These are phyloP conservation scores for Trypanosoma rangeli DNA, from an alignment of 208 protist species.

Conservation along the genomic window DNA sequence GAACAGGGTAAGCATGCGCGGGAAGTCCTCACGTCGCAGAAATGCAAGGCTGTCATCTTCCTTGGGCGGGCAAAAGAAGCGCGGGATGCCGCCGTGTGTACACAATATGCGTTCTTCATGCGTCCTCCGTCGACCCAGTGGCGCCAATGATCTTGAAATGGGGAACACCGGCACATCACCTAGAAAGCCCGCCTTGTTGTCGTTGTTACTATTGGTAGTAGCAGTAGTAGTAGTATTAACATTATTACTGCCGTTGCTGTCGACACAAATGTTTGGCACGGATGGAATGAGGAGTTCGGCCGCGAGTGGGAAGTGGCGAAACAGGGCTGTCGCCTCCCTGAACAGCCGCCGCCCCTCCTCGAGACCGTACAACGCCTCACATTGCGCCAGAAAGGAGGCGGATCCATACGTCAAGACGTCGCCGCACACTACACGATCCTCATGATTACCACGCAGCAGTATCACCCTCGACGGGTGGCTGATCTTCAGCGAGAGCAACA, in stretches of 20 bases:
- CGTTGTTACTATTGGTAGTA: constrained; percentile 3
- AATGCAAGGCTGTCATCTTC: constrained; percentile 49
- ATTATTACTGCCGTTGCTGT: constrained; percentile 9
- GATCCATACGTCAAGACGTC: constrained; percentile 66
- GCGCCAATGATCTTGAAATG: constrained; percentile 22
- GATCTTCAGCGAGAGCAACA: constrained; percentile 83
- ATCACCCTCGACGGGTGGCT: constrained; percentile 61
- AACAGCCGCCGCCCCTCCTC: constrained; percentile 57
- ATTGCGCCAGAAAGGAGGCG: constrained; percentile 69
- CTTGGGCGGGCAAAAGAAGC: constrained; percentile 48
- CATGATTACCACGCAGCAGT: constrained; percentile 87
- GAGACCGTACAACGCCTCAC: constrained; percentile 57
- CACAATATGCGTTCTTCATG: constrained; percentile 73
- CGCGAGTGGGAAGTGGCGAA: constrained; percentile 72
- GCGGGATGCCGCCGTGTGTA: constrained; percentile 77
- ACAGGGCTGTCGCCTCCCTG: constrained; percentile 57
- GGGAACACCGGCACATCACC: constrained; percentile 6
- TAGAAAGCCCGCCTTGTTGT: not conserved
- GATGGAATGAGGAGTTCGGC: constrained; percentile 57
- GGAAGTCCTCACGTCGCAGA: constrained; percentile 50
- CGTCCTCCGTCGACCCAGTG: constrained; percentile 33
- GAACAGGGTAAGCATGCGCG: constrained; percentile 68
- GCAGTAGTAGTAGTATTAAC: constrained; percentile 16
- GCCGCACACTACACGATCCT: constrained; percentile 77
- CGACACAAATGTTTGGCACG: constrained; percentile 32